phyloP scores from a whole-genome alignment of 495 filamentous ascomycete genomes.

The Peziza echinospora region DNA sequence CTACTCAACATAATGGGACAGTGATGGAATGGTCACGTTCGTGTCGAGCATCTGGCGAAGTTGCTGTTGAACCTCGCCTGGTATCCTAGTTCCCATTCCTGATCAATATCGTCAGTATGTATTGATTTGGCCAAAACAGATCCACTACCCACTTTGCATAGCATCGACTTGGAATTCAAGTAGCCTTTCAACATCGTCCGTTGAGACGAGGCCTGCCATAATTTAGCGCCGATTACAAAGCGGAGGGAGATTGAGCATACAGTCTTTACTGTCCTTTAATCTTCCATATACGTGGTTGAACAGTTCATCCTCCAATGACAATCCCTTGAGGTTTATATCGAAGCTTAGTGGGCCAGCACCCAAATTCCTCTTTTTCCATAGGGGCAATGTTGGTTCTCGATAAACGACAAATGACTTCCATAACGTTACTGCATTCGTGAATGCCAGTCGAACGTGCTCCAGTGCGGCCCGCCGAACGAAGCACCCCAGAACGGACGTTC shows the following conservation, averaged over 20 bases:
- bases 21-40: constrained; percentile 42
- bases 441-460: constrained; percentile 62
- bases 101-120: too few species aligned
- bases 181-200: constrained; percentile 63
- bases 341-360: constrained; percentile 38
- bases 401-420: constrained; percentile 68
- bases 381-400: constrained; percentile 45
- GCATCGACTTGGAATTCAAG: constrained; percentile 72
- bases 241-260: not conserved
- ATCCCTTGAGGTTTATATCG: constrained; percentile 27
- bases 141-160: constrained; percentile 45
- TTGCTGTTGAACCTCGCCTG: constrained; percentile 39
- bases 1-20: constrained; percentile 58
- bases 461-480: constrained; percentile 57
- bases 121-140: not conserved
- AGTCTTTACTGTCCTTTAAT: constrained; percentile 13
- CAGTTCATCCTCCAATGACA: constrained; percentile 23
- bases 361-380: constrained; percentile 50
- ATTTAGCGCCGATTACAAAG: not conserved
- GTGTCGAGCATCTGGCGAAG: constrained; percentile 45
- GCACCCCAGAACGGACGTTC: constrained; percentile 61
- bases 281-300: constrained; percentile 37
- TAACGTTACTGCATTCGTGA: constrained; percentile 48
- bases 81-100: constrained; percentile 48
- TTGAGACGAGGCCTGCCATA: constrained; percentile 31